These are phyloP conservation scores for Mesotaenium endlicherianum DNA, from an alignment of 139 green algal species.

Conservation along the genomic window DNA sequence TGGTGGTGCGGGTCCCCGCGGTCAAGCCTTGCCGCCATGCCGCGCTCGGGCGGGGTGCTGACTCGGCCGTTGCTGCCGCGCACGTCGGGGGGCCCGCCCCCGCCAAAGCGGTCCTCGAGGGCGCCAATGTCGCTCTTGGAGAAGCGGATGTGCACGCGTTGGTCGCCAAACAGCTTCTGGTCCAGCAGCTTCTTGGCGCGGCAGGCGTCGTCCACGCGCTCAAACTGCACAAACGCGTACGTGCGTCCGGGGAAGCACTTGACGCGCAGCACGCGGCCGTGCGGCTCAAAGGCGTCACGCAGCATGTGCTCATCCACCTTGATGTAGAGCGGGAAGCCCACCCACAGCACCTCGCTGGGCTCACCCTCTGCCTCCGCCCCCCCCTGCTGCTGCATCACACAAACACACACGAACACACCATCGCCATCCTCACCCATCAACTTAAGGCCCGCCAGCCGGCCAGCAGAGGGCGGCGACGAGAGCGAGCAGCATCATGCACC, in stretches of 20 bases:
- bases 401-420: neutral
- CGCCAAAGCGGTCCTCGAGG: no score
- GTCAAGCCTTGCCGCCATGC: no score
- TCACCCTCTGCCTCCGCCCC: neutral
- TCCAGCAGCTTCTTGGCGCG: constrained; percentile 15
- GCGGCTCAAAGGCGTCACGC: neutral
- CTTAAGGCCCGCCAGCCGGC: neutral
- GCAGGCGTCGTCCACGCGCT: constrained; percentile 1
- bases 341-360: constrained; percentile 27
- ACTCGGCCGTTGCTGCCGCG: no score
- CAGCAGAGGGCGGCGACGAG: neutral
- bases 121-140: no score
- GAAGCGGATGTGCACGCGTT: constrained; percentile 38
- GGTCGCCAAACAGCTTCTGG: constrained; percentile 38
- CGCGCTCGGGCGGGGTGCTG: no score
- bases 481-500: neutral
- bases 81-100: no score
- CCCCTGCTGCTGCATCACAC: neutral
- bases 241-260: constrained; percentile 37
- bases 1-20: no score
- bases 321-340: constrained; percentile 41
- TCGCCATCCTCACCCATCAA: neutral
- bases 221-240: constrained; percentile 50
- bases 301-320: constrained; percentile 25
- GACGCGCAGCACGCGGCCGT: constrained; percentile 26